phyloP scores from a whole-genome alignment of 306 rosid genomes.

The Prunus dulcis region DNA sequence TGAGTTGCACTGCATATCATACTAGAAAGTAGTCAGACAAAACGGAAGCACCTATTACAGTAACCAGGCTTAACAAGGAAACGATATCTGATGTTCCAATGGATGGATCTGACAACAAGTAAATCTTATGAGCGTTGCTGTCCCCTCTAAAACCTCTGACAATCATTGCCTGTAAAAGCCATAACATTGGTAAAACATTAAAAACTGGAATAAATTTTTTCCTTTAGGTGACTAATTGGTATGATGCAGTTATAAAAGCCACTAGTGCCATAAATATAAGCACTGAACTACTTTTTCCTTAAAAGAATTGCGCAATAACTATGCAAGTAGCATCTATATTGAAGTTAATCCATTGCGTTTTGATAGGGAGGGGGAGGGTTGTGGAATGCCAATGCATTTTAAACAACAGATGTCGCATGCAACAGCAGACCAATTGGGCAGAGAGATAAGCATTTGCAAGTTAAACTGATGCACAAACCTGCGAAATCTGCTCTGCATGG shows the following conservation, averaged over 20 bases:
- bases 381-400: not conserved
- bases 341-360: not conserved
- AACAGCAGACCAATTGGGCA: not conserved
- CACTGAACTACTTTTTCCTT: not conserved
- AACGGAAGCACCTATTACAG: constrained; percentile 59
- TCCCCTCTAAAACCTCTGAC: constrained; percentile 95
- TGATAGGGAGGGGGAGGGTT: not conserved
- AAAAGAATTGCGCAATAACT: not conserved
- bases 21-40: constrained; percentile 63
- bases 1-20: constrained; percentile 20
- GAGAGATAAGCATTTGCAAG: not conserved
- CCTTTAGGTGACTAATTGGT: not conserved
- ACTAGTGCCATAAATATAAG: not conserved
- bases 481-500: constrained; percentile 96
- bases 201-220: not conserved
- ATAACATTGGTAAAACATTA: not conserved
- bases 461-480: constrained; percentile 46
- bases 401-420: too few relatives aligned
- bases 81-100: constrained; percentile 55
- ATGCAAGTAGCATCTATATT: not conserved
- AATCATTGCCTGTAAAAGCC: constrained; percentile 79
- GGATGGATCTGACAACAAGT: constrained; percentile 71
- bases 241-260: not conserved
- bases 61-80: constrained; percentile 54
- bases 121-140: constrained; percentile 59